Percentiles rank a stretch among this genome's conserved stretches.
These are phyloP conservation scores for Pseudomicrostroma phylloplanum DNA, from an alignment of 1,284 basidiomycete genomes.

Conservation along the genomic window DNA sequence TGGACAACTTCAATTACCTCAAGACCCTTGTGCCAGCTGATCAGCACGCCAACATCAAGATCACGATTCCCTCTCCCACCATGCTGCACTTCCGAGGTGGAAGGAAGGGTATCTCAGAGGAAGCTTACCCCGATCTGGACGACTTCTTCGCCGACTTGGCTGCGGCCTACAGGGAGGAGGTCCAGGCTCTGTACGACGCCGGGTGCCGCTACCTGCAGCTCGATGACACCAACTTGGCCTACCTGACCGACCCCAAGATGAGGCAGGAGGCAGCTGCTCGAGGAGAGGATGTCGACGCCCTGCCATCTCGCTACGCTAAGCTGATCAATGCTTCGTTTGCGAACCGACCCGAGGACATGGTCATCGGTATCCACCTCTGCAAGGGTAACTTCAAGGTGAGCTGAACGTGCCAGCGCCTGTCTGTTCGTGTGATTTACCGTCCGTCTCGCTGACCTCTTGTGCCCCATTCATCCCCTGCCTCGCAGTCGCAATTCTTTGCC, in stretches of 20 bases:
- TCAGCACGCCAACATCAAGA: conserved; percentile 57
- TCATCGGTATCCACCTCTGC: conserved; percentile 67
- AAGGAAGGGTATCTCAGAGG: conserved; percentile 35
- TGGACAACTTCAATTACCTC: conserved; percentile 50
- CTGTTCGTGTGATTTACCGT: background rate
- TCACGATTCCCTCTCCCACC: conserved; percentile 66
- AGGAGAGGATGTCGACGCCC: conserved; percentile 27
- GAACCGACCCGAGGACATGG: conserved; percentile 62
- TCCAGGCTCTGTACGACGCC: conserved; percentile 64
- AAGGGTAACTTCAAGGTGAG: conserved; percentile 64
- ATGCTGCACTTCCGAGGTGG: conserved; percentile 40
- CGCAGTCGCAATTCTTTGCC: conserved; percentile 23
- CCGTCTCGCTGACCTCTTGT: no score
- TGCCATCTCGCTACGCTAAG: conserved; percentile 26
- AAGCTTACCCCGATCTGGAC: conserved; percentile 63
- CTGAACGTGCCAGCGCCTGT: background rate
- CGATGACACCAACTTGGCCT: conserved; percentile 39
- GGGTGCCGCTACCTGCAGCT: conserved; percentile 69
- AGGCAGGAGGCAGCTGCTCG: conserved; percentile 18
- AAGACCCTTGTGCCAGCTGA: conserved; percentile 39
- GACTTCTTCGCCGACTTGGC: conserved; percentile 70
- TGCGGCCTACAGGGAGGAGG: conserved; percentile 64
- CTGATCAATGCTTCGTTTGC: conserved; percentile 57
- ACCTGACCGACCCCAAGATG: conserved; percentile 40
- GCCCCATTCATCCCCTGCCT: no score